phyloP scores from a whole-genome alignment of 306 rosid genomes.

The Aeschynomene evenia region DNA sequence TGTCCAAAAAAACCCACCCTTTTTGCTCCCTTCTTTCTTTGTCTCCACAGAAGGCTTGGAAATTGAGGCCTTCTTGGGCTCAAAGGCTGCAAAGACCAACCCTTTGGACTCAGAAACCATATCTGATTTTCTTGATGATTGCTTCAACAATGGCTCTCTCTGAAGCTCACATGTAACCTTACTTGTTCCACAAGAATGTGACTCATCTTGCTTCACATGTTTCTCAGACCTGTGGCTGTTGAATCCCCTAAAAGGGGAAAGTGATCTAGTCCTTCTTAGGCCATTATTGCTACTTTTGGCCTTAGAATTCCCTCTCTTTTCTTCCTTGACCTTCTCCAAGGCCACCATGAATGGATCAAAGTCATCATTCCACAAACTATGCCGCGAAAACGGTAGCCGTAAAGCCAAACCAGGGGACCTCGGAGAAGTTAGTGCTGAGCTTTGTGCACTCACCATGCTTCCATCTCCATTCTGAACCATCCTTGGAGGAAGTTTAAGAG shows the following conservation, averaged over 20 bases:
- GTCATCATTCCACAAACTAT: conserved; percentile 65
- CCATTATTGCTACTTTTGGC: conserved; percentile 11
- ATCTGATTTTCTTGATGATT: conserved; percentile 19
- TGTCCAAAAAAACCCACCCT: conserved; percentile 33
- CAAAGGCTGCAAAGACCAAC: conserved; percentile 20
- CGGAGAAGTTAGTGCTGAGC: conserved; percentile 37
- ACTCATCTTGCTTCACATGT: conserved; percentile 14
- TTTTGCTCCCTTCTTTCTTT: conserved; percentile 24
- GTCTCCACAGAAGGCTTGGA: conserved; percentile 27
- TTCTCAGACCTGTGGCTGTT: conserved; percentile 19
- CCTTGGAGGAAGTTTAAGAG: conserved; percentile 90
- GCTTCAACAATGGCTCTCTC: conserved; percentile 18
- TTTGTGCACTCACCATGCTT: conserved; percentile 4
- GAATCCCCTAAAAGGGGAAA: conserved; percentile 40
- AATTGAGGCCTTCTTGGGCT: neutral
- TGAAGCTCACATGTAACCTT: conserved; percentile 11
- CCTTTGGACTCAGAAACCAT: conserved; percentile 54
- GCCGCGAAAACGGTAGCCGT: conserved; percentile 36
- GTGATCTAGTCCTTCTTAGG: conserved; percentile 45
- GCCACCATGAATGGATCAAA: conserved; percentile 88
- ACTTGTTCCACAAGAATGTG: conserved; percentile 6
- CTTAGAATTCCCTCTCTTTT: conserved; percentile 39
- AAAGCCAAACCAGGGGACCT: conserved; percentile 46
- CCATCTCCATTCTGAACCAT: conserved; percentile 32
- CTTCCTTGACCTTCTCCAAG: conserved; percentile 57